A percentile compares a stretch with the other conserved stretches of the same genome.
Evolutionary conservation across 306 rosid species (phyloP).

Genomic region (Delonix regia): DNA sequence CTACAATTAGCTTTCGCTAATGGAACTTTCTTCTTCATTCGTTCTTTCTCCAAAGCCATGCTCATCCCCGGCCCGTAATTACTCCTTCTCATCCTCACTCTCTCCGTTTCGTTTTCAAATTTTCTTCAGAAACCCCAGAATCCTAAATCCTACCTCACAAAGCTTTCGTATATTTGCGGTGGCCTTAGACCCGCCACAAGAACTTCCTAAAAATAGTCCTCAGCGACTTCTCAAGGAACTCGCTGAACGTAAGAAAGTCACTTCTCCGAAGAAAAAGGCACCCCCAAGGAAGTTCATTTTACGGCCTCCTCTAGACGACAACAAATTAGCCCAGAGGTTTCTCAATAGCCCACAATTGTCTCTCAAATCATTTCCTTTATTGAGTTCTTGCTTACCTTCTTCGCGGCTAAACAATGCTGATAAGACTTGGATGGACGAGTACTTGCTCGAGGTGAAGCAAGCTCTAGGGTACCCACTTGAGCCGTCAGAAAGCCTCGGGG

Average conservation of each 20-base stretch:
- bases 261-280: conserved; percentile 70
- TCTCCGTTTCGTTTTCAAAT: conserved; percentile 55
- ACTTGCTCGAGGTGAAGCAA: conserved; percentile 89
- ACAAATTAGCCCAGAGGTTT: conserved; percentile 73
- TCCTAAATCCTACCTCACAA: conserved; percentile 29
- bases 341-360: conserved; percentile 90
- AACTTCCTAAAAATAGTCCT: conserved; percentile 76
- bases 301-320: conserved; percentile 85
- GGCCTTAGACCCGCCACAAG: conserved; percentile 67
- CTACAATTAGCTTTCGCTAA: conserved; percentile 25
- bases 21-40: conserved; percentile 86
- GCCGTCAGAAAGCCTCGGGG: conserved; percentile 67
- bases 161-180: conserved; percentile 57
- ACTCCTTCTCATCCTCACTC: conserved; percentile 64
- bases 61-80: conserved; percentile 39
- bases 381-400: conserved; percentile 87
- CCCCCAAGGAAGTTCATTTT: conserved; percentile 74
- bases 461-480: conserved; percentile 94
- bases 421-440: conserved; percentile 86
- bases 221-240: conserved; percentile 91
- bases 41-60: conserved; percentile 45
- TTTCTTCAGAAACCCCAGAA: conserved; percentile 38
- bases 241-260: conserved; percentile 73
- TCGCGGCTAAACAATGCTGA: conserved; percentile 86
- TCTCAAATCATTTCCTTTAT: conserved; percentile 77